Percentiles rank a stretch among this genome's conserved stretches.
Conservation (phyloP, 2,329 filamentous ascomycete genomes). For the Diaporthe sp. region DNA sequence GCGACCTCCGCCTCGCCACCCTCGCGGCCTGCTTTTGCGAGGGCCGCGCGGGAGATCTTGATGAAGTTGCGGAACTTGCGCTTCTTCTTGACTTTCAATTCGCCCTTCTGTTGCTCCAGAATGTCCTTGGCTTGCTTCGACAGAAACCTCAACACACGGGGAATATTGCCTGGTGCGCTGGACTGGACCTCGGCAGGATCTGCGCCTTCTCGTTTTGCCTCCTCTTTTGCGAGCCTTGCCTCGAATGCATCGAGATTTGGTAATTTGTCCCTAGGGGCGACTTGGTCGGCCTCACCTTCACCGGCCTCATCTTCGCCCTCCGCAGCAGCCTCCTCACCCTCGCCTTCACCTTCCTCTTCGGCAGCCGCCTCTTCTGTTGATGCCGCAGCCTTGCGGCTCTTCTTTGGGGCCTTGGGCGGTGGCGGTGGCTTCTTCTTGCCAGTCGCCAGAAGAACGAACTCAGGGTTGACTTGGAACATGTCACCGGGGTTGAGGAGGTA, state of each 20-base stretch:
- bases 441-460: conserved; percentile 89
- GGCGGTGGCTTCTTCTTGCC: conserved; percentile 74
- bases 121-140: conserved; percentile 58
- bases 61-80: conserved; percentile 81
- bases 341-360: conserved; percentile 24
- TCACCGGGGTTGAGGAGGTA: conserved; percentile 97
- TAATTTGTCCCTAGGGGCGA: neutral
- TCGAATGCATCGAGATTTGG: conserved; percentile 33
- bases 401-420: conserved; percentile 37
- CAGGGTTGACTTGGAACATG: conserved; percentile 95
- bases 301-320: conserved; percentile 34
- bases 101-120: conserved; percentile 43
- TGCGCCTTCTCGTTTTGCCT: conserved; percentile 43
- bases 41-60: conserved; percentile 72
- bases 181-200: conserved; percentile 42
- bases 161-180: conserved; percentile 37
- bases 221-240: conserved; percentile 43
- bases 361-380: conserved; percentile 42
- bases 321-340: conserved; percentile 47
- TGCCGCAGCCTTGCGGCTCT: conserved; percentile 48
- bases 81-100: conserved; percentile 79
- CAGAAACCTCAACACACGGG: conserved; percentile 62
- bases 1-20: conserved; percentile 53
- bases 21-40: conserved; percentile 64
- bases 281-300: conserved; percentile 26